These are phyloP conservation scores for Margaritispora aquatica DNA, from an alignment of 495 filamentous ascomycete genomes.

Conservation along the genomic window DNA sequence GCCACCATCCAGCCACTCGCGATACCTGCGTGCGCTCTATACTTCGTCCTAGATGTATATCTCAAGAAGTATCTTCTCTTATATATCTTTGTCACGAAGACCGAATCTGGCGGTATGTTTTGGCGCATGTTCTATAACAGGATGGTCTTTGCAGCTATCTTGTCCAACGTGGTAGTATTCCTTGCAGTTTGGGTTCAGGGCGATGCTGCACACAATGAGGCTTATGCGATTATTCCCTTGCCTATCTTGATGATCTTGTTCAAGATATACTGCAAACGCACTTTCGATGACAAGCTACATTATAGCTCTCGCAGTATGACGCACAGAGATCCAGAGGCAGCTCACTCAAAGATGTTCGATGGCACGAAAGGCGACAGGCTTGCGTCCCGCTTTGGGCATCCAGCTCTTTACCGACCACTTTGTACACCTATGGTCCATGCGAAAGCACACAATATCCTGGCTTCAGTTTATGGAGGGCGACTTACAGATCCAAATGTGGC, in stretches of 20 bases:
- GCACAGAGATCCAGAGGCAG: constrained; percentile 49
- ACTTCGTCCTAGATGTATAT: constrained; percentile 80
- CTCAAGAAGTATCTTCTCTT: constrained; percentile 93
- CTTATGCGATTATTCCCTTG: constrained; percentile 65
- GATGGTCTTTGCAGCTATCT: constrained; percentile 72
- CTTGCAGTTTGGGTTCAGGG: constrained; percentile 60
- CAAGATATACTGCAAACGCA: constrained; percentile 73
- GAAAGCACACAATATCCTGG: constrained; percentile 75
- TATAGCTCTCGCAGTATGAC: constrained; percentile 60
- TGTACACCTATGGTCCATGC: constrained; percentile 96
- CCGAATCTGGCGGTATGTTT: constrained; percentile 88
- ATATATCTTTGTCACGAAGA: constrained; percentile 95
- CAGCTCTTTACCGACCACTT: constrained; percentile 80
- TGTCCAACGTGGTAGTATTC: constrained; percentile 75
- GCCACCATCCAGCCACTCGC: constrained; percentile 83
- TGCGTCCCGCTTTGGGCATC: constrained; percentile 79
- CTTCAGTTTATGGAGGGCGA: constrained; percentile 73
- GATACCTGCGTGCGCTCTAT: constrained; percentile 83
- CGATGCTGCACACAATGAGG: constrained; percentile 44
- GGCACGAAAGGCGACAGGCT: constrained; percentile 57
- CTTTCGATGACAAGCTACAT: constrained; percentile 69
- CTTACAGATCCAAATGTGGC: constrained; percentile 48
- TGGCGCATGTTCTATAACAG: constrained; percentile 92
- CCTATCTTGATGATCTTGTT: constrained; percentile 77
- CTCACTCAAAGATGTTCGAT: constrained; percentile 24